Conservation (phyloP, 2,329 filamentous ascomycete genomes). For the Huntiella bhutanensis region DNA sequence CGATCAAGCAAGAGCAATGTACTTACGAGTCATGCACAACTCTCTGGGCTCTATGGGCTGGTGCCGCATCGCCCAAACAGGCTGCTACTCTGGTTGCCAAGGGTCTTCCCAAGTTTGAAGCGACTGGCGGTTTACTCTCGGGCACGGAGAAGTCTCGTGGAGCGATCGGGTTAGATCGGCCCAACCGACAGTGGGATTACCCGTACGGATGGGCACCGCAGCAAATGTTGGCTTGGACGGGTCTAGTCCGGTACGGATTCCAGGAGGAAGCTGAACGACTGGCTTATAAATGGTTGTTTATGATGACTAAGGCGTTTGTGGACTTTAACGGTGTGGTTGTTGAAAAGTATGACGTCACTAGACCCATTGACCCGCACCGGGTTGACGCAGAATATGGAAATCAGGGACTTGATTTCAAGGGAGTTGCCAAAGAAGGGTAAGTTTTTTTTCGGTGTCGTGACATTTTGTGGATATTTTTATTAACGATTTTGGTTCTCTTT, state of each 20-base stretch:
- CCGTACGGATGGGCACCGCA: conserved; percentile 97
- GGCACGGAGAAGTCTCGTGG: conserved; percentile 83
- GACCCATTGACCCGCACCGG: conserved; percentile 73
- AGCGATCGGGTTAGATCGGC: conserved; percentile 55
- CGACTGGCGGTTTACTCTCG: conserved; percentile 68
- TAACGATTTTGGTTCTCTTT: conserved; percentile 14
- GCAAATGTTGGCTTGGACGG: conserved; percentile 95
- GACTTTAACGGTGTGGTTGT: conserved; percentile 97
- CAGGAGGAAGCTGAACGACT: conserved; percentile 74
- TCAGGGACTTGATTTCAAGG: conserved; percentile 87
- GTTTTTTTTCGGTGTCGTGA: conserved; percentile 20
- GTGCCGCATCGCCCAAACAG: conserved; percentile 67
- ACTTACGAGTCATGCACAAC: conserved; percentile 83
- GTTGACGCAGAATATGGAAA: conserved; percentile 97
- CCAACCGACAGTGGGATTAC: conserved; percentile 96
- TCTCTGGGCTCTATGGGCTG: conserved; percentile 96
- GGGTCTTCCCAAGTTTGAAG: conserved; percentile 75
- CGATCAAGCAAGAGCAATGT: conserved; percentile 58
- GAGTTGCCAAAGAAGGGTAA: conserved; percentile 88
- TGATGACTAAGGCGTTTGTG: conserved; percentile 96
- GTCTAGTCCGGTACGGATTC: conserved; percentile 78
- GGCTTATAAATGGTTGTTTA: conserved; percentile 92
- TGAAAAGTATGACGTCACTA: conserved; percentile 95
- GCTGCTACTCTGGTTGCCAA: conserved; percentile 65
- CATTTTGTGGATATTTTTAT: conserved; percentile 9